Evolutionary conservation across 2,329 filamentous ascomycete species (phyloP), one percentile per base, ranked within the genome.

Genomic region (Trichoderma sp.): DNA sequence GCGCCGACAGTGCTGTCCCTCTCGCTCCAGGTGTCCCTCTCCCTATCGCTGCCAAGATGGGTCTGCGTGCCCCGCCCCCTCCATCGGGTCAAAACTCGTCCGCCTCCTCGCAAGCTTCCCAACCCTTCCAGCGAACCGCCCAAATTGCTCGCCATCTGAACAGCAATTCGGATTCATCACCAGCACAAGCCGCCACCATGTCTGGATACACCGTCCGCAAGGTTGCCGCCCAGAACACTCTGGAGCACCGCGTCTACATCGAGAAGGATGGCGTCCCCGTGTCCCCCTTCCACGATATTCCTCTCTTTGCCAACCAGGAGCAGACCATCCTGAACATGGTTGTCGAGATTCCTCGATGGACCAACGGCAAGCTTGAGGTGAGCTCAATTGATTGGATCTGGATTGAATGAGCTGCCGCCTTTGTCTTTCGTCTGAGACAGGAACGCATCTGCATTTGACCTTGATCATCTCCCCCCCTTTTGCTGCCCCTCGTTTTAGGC

Each of bases 351-450:
- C 96, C 96, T 78, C 91, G 96, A 85, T 99, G 96, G 96, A 97
- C 95, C 86, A 99, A 99, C 85, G 96, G 92, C 78, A 99, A 99
- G 90, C 92, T 96, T 83, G 96, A 99, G 92, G 95, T 97, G 82
- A 75, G 91, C 84, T 24, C n/a, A 16, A 58, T 30, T 21, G 37
- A 28, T 46, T 59, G 34, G 16, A 16, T 34, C 52, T 46, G 26
- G 54, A 32, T 56, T 6, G 51, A 34, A 58, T 46, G n/a, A 2
- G 52, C 37, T 55, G 54, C 58, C 24, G 43, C 43, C 39, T 59
- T 28, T 34, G 59, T 43, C 30, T 30, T 54, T 34, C 10, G 13
- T 52, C 43, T 32, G 49, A 28, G 56, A 56, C 59, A 30, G 2
- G 59, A n/a, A 49, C 24, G 30, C 39, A 43, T 21, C 49, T 64